Evolutionary conservation across 306 rosid genomes (phyloP).

Genomic region (Trichosanthes cucumerina): DNA sequence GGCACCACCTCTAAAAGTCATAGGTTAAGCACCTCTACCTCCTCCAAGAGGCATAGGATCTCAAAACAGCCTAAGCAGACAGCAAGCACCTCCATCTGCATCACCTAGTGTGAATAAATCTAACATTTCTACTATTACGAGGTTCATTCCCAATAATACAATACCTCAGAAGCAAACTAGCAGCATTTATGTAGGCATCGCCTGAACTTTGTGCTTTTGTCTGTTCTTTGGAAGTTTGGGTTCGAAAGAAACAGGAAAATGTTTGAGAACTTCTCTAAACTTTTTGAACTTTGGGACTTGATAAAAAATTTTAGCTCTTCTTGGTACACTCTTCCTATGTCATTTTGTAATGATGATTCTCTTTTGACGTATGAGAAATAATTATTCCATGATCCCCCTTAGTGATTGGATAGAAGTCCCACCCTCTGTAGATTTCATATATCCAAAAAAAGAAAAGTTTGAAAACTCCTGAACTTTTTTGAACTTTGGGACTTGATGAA

Average conservation of each 20-base stretch:
- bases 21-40: no score
- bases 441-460: background rate
- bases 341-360: background rate
- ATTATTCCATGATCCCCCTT: background rate
- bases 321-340: background rate
- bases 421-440: background rate
- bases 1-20: no score
- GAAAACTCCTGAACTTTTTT: background rate
- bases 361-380: background rate
- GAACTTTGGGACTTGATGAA: background rate
- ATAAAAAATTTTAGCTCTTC: no score
- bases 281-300: no score
- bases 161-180: background rate
- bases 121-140: no score
- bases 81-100: no score
- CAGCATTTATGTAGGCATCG: background rate
- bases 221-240: background rate
- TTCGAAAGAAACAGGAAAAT: background rate
- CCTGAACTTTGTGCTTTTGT: background rate
- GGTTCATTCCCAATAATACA: no score
- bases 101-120: no score
- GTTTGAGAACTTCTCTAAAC: no score
- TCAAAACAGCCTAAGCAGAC: no score
- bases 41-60: no score
- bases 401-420: background rate